A percentile compares a stretch with the other conserved stretches of the same genome.
phyloP scores from a whole-genome alignment of 306 rosid species.

The Pterocarpus macrocarpus region DNA sequence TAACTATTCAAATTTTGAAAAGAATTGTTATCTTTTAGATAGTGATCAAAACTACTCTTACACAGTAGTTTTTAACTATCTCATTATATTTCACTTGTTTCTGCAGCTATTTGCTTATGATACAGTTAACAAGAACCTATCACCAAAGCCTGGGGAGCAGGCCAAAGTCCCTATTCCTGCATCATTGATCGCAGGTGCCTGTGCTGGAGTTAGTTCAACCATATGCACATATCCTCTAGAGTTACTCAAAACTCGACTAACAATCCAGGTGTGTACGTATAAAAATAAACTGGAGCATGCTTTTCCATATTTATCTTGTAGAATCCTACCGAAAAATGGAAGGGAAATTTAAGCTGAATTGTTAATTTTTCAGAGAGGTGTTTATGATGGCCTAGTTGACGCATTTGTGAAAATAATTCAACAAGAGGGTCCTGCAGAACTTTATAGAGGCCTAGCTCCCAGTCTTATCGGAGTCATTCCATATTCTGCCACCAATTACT shows the following conservation, averaged over 20 bases:
- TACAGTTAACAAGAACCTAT: slow-evolving; percentile 83
- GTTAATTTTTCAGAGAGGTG: slow-evolving; percentile 75
- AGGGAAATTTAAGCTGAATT: not conserved
- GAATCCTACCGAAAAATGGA: not conserved
- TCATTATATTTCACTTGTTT: slow-evolving; percentile 42
- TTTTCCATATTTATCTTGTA: not conserved
- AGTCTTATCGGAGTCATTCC: slow-evolving; percentile 98
- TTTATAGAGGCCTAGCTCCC: slow-evolving; percentile 93
- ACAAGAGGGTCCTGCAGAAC: slow-evolving; percentile 88
- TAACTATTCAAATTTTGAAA: slow-evolving; percentile 3
- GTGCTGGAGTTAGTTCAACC: slow-evolving; percentile 98
- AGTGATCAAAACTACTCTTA: slow-evolving; percentile 23
- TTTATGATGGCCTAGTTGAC: slow-evolving; percentile 76
- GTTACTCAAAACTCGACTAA: slow-evolving; percentile 88
- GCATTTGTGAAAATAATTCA: slow-evolving; percentile 78
- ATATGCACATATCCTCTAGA: slow-evolving; percentile 91
- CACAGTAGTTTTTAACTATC: slow-evolving; percentile 5
- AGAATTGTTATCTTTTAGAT: slow-evolving; percentile 4
- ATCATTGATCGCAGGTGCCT: slow-evolving; percentile 91
- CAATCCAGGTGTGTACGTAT: slow-evolving; percentile 72
- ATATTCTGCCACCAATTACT: slow-evolving; percentile 89
- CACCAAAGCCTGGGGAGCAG: slow-evolving; percentile 80
- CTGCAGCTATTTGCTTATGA: slow-evolving; percentile 95
- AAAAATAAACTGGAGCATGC: not conserved
- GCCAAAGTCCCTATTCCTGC: slow-evolving; percentile 80